Evolutionary conservation across 2,329 filamentous ascomycete species (phyloP), one percentile per base, ranked within the genome.

Genomic region (Penicillium nordicum): DNA sequence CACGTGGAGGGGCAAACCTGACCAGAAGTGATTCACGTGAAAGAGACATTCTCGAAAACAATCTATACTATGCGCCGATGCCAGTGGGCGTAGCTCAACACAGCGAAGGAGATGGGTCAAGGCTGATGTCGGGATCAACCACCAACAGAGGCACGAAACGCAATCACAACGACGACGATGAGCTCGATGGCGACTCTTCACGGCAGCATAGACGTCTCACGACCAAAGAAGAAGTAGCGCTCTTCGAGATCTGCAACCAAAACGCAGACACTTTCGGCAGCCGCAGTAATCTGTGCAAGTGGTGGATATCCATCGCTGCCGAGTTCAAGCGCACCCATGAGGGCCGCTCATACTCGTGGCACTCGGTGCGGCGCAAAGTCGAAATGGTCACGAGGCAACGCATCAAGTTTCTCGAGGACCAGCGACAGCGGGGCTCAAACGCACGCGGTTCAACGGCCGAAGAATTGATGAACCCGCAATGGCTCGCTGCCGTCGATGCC

Each of bases 281-380:
- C 48, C 72, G 74, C 56, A 76, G 72, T 57, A 74, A 73, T 30
- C 67, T 76, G 5, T 76, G 74, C 57, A 73, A 76, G 50, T 76
- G 74, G 74, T 76, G 74, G 74, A 69, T 67, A 61, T 72, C 62
- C 3, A 65, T 76, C 14, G 72, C 74, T 6, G 62, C 61, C 27
- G 74, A 76, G 50, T 76, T 76, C 54, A 73, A 69, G 6, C 64
- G 60, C 12, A 66, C 69, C 27, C 68, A 74, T 14, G 41, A 52
- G 44, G 73, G 72, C 7, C 71, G 74, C 46, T 73, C 73, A 10
- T 76, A 76, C 57, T 74, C 72, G 23, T 76, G 74, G 74, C 73
- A 76, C 45, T 76, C 73, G 18, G 74, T 76, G 27, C 73, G 74
- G 16, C 68, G 74, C 29, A 76, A 75, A 57, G 74, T 76, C 18